These are phyloP conservation scores for fission yeast (Schizosaccharomyces pombe) DNA, from an alignment of 805 yeast genomes.

Conservation along the genomic window DNA sequence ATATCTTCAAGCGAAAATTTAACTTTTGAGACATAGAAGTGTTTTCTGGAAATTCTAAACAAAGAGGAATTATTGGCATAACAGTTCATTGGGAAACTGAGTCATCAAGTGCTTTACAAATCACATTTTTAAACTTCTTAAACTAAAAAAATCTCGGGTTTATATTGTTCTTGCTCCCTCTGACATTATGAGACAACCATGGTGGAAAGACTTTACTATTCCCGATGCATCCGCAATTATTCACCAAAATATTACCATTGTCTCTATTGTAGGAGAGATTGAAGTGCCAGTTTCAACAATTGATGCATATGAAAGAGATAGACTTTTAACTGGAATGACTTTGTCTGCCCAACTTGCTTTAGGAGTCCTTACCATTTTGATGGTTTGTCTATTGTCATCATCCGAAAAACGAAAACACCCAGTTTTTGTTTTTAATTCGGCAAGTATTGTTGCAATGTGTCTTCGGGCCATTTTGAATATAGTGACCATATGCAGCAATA, in stretches of 20 bases:
- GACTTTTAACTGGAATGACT: slow-evolving; percentile 6
- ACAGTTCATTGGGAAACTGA: too few relatives aligned
- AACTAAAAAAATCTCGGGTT: too few relatives aligned
- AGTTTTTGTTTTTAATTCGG: slow-evolving; percentile 48
- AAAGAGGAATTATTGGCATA: too few relatives aligned
- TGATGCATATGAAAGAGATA: not conserved
- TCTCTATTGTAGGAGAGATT: not conserved
- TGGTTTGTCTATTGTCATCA: slow-evolving; percentile 21
- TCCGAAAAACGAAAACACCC: slow-evolving; percentile 30
- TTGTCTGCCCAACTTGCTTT: slow-evolving; percentile 10
- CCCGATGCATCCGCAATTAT: not conserved
- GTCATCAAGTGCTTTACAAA: too few relatives aligned
- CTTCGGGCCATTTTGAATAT: slow-evolving; percentile 40
- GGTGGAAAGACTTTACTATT: not conserved
- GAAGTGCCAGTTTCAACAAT: not conserved
- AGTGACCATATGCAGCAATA: slow-evolving; percentile 29
- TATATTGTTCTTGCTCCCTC: too few relatives aligned
- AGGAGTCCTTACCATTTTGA: slow-evolving; percentile 8
- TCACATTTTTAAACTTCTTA: too few relatives aligned
- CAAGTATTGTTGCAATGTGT: slow-evolving; percentile 30
- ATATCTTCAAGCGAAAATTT: too few relatives aligned
- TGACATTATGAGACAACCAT: not conserved
- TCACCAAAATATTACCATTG: not conserved
- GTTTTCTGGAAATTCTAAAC: too few relatives aligned
- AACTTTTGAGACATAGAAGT: too few relatives aligned